Base-by-base conservation (phyloP, 805 yeast species). In the Pichia deserticola region DNA sequence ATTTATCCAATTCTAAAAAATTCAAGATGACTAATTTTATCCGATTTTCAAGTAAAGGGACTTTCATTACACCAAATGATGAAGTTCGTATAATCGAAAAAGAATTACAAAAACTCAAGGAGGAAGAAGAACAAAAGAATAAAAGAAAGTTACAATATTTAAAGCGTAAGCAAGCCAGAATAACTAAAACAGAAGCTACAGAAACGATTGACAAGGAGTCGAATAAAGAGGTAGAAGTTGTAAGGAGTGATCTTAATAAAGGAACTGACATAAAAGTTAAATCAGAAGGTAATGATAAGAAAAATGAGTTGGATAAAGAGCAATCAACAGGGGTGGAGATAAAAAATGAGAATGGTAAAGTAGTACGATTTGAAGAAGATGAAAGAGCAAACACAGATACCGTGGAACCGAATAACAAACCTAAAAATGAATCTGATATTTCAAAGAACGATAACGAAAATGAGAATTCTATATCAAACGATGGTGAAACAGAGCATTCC, bases 1-100 rank as follows among this genome's bases (percentile, higher is more conserved):
- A 84, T 42, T 68, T 86, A 51, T 79, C 86, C 64, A 73, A 80
- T 51, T 84, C 84, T 60, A 79, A 75, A 57, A 78, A 90, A 54
- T 71, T 71, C 40, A 80, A 78, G 58, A 66, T 93, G 56, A 71
- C 71, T 3, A 76, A 85, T 48, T 80, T 82, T 9, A 61, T 89
- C 10, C 70, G 88, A 43, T 73, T 77, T 42, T 61, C 66, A 5
- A 74, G 83, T 44, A 57, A 61, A 42, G 76, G 76, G n/a, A 66
- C 71, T 20, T 72, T 62, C 37, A 75, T 86, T 3, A 74, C 84
- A 0, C 89, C 95, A 0, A 56, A 70, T 1, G 86, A 82, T 56
- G 93, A 85, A 56, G 65, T 80, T 8, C 75, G 73, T 43, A 75
- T 74, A 51, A 46, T 55, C 10, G 68, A 73, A 51, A 70, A 71